Evolutionary conservation across 176 grass and related monocot species (phyloP).

Genomic region (Oryza officinalis): DNA sequence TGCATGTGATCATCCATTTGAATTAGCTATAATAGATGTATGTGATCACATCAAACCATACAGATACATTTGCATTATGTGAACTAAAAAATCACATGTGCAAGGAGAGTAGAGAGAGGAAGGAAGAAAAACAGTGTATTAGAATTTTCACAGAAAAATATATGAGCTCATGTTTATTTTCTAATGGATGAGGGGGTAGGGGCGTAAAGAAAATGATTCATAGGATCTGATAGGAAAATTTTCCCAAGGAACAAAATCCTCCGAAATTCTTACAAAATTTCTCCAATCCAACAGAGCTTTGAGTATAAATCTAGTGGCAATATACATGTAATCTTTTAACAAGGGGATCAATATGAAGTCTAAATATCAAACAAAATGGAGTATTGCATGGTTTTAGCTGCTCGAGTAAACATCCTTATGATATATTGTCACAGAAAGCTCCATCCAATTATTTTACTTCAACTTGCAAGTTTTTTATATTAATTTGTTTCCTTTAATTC

Average conservation of each 20-base stretch:
- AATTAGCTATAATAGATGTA: slow-evolving; percentile 5
- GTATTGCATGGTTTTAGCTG: background rate
- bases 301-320: background rate
- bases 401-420: background rate
- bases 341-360: background rate
- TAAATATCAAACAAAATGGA: background rate
- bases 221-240: background rate
- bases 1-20: background rate
- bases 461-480: background rate
- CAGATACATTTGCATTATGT: background rate
- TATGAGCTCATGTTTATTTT: background rate
- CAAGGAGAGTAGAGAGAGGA: background rate
- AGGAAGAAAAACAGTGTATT: background rate
- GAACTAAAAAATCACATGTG: background rate
- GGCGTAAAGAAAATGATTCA: background rate
- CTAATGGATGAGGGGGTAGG: background rate
- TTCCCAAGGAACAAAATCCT: background rate
- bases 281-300: background rate
- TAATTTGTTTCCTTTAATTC: background rate
- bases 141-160: background rate
- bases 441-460: background rate
- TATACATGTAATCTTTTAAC: background rate
- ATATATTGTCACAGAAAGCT: background rate
- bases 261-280: background rate
- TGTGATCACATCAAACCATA: background rate